Evolutionary conservation across 108 stramenopile genomes (phyloP).

Genomic region (Licmophora abbreviata): DNA sequence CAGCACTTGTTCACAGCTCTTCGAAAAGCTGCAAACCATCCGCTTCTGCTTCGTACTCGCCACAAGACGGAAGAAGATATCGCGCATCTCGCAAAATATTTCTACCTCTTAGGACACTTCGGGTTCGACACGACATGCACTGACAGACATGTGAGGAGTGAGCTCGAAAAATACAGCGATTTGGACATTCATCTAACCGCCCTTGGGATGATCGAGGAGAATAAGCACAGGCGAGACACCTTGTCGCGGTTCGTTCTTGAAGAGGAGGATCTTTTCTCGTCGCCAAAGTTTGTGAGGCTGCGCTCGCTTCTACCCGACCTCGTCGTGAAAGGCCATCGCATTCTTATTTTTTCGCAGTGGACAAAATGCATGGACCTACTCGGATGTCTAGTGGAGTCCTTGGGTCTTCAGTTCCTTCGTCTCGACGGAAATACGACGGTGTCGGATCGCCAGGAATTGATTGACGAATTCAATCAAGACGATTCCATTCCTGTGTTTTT

Average conservation of each 20-base stretch:
- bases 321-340: conserved; percentile 47
- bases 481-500: conserved; percentile 63
- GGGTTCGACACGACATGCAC: conserved; percentile 68
- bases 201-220: conserved; percentile 60
- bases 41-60: conserved; percentile 78
- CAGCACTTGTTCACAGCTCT: conserved; percentile 92
- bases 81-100: conserved; percentile 33
- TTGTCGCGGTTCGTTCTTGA: conserved; percentile 46
- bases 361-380: conserved; percentile 78
- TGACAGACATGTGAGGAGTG: conserved; percentile 55
- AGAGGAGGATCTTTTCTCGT: conserved; percentile 58
- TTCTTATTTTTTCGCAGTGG: conserved; percentile 89
- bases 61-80: conserved; percentile 44
- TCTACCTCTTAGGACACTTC: conserved; percentile 66
- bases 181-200: conserved; percentile 78
- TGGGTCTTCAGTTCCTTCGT: conserved; percentile 52
- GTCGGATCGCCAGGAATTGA: conserved; percentile 63
- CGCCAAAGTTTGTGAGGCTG: conserved; percentile 68
- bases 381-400: conserved; percentile 55
- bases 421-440: conserved; percentile 72
- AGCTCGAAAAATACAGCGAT: conserved; percentile 76
- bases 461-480: conserved; percentile 71
- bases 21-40: conserved; percentile 95
- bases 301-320: conserved; percentile 42
- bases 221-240: conserved; percentile 29